Evolutionary conservation across 139 green algal genomes (phyloP).

Genomic region (Auxenochlorella pyrenoidosa): DNA sequence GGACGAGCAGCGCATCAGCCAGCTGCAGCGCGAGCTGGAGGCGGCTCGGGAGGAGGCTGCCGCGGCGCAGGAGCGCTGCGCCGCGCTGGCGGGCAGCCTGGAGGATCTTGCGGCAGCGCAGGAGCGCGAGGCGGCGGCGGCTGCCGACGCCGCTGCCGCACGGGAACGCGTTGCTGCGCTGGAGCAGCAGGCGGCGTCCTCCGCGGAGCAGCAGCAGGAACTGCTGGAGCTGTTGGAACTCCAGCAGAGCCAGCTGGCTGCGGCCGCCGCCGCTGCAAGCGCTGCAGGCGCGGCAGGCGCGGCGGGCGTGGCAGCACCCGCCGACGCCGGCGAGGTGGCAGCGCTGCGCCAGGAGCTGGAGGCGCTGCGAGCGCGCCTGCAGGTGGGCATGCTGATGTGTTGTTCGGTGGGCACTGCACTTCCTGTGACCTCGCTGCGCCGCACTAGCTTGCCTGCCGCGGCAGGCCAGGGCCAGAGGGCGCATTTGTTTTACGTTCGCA

Average conservation of each 20-base stretch:
- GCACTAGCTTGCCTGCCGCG: too few species aligned
- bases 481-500: too few species aligned
- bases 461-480: too few species aligned
- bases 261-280: neutral
- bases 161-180: neutral
- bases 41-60: neutral
- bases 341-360: constrained; percentile 18
- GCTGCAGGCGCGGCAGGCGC: neutral
- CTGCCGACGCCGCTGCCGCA: neutral
- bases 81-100: neutral
- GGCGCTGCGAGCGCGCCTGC: neutral
- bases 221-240: neutral
- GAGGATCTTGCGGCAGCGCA: neutral
- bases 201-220: neutral
- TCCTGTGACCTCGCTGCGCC: too few species aligned
- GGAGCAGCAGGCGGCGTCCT: neutral
- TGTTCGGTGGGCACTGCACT: neutral
- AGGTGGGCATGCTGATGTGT: neutral
- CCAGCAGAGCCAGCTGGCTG: neutral
- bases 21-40: constrained; percentile 12
- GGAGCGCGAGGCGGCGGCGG: neutral
- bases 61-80: neutral
- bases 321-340: neutral
- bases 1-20: neutral
- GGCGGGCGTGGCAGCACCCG: neutral